Evolutionary conservation across 768 basidiomycete species (phyloP).

Genomic region (Leccinellum luteum): DNA sequence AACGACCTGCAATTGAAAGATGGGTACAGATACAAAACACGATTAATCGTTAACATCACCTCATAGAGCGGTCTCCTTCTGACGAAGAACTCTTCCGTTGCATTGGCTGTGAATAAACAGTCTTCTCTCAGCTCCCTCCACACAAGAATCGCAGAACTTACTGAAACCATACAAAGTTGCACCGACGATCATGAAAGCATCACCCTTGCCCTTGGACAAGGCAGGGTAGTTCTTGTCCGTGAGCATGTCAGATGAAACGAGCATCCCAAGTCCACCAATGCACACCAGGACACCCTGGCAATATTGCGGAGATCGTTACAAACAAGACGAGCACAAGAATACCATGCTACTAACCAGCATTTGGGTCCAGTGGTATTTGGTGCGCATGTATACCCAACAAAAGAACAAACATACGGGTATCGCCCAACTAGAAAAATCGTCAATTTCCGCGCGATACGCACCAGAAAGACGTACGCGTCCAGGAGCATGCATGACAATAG

Average conservation of each 20-base stretch:
- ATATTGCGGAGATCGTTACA: neutral
- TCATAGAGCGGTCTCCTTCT: conserved; percentile 78
- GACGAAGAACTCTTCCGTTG: conserved; percentile 87
- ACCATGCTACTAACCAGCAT: conserved; percentile 49
- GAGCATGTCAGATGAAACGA: conserved; percentile 74
- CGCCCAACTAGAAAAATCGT: conserved; percentile 63
- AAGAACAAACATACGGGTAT: conserved; percentile 85
- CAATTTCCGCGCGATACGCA: neutral
- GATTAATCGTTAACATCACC: conserved; percentile 28
- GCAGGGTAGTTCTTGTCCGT: conserved; percentile 76
- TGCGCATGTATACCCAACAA: conserved; percentile 80
- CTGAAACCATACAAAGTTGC: conserved; percentile 86
- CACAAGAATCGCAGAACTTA: conserved; percentile 36
- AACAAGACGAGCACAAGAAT: neutral
- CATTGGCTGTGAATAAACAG: conserved; percentile 55
- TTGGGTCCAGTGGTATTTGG: conserved; percentile 82
- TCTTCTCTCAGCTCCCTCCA: neutral
- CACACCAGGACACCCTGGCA: conserved; percentile 70
- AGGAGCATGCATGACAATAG: conserved; percentile 90
- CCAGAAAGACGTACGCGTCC: conserved; percentile 59
- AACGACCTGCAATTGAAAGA: conserved; percentile 49
- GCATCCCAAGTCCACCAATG: conserved; percentile 71
- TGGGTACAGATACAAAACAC: neutral
- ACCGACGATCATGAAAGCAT: conserved; percentile 83
- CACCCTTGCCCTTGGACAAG: conserved; percentile 66